A percentile compares a stretch with the other conserved stretches of the same genome.
phyloP scores from a whole-genome alignment of 1,284 basidiomycete species.

The Neonothopanus nambi region DNA sequence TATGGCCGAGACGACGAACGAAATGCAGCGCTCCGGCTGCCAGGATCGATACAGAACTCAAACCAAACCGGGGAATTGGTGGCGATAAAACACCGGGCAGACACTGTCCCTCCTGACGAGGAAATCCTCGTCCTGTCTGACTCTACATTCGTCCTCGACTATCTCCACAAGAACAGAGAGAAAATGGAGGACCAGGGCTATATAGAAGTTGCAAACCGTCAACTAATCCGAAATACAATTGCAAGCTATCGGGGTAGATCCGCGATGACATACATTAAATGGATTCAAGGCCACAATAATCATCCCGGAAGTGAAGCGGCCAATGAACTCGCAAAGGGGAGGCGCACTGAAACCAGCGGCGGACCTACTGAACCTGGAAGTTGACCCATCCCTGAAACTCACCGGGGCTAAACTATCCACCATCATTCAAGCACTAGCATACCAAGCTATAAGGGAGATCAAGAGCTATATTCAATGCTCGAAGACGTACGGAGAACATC shows the following conservation, averaged over 20 bases:
- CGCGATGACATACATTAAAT: slow-evolving; percentile 16
- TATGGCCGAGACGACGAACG: too few species aligned
- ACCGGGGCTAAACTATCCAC: slow-evolving; percentile 17
- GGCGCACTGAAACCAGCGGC: not conserved
- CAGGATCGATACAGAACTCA: too few species aligned
- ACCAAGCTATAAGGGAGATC: slow-evolving; percentile 12
- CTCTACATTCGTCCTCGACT: too few species aligned
- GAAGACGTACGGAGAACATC: slow-evolving; percentile 3
- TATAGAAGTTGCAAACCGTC: slow-evolving; percentile 10
- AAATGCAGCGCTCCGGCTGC: too few species aligned
- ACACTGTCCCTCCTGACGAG: too few species aligned
- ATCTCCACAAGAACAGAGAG: slow-evolving; percentile 13
- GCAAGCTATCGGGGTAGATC: slow-evolving; percentile 9
- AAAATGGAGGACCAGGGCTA: slow-evolving; percentile 23
- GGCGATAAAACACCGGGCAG: too few species aligned
- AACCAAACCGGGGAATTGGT: too few species aligned
- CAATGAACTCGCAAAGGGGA: slow-evolving; percentile 16
- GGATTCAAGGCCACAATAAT: slow-evolving; percentile 22
- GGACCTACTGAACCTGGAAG: not conserved
- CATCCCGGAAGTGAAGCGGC: slow-evolving; percentile 12
- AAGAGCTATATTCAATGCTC: not conserved
- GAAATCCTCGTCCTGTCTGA: too few species aligned
- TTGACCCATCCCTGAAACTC: not conserved
- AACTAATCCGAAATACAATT: slow-evolving; percentile 10
- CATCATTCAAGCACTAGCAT: slow-evolving; percentile 18